Base-by-base conservation (phyloP, 192 early-diverging fungal species). In the Mortierella hygrophila region DNA sequence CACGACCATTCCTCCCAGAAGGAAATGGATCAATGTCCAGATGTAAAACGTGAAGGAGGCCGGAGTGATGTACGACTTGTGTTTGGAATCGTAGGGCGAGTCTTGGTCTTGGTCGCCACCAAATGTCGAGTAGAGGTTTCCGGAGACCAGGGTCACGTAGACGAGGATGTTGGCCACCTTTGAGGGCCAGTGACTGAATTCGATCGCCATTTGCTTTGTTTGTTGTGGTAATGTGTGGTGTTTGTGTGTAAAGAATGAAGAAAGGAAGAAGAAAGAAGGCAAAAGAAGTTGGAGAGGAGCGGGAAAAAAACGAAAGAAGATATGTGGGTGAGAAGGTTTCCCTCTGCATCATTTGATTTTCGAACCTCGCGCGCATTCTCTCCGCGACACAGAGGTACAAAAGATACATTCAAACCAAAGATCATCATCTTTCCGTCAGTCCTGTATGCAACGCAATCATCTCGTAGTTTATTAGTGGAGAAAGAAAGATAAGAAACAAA, bases 1-100 rank as follows among this genome's bases (percentile, higher is more conserved):
- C 49, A 93, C 75, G 57, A 91, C 70, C 74, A 94, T 94, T 13
- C 94, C 94, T 80, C 88, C 86, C 55, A 95, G 90, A 49, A 94
- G 76, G 70, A 91, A 72, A 86, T 95, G 92, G 70, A 94, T 92
- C 76, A 94, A 44, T 26, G 90, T 90, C 94, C 94, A 94, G 70
- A 94, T 88, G 79, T 78, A 89, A 44, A 91, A 91, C 3, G 92
- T 90, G 79, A 89, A 95, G 26, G 87, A 75, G 29, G 94, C 94
- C 65, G 94, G 93, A 11, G 93, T 94, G 57, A 95, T 89, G 79
- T 93, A 95, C 18, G 94, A 94, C 57, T 79, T 69, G 73, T 93
- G 89, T 23, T 84, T 71, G 29, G 68, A 71, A 55, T 78, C 82
- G 69, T 88, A 85, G 2, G 88, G 88, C 6, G 74, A 65, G 21